These are phyloP conservation scores for Pelargonium hybrid DNA, from an alignment of 441 rosid species.

Conservation along the genomic window DNA sequence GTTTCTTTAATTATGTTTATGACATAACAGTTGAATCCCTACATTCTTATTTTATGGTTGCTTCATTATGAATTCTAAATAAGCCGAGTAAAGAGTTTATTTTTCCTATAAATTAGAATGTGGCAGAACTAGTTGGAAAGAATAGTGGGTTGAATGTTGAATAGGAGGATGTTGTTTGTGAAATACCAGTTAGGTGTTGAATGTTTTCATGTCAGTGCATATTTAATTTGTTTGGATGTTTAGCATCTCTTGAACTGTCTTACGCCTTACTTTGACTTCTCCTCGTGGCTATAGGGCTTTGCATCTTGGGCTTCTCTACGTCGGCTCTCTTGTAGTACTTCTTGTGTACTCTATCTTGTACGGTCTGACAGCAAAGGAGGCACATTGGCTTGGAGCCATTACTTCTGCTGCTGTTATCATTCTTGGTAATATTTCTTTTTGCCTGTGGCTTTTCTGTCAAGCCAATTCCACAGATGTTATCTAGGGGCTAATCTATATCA, in stretches of 20 bases:
- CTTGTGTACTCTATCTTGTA: slow-evolving; percentile 85
- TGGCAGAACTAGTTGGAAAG: background rate
- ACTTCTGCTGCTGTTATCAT: slow-evolving; percentile 94
- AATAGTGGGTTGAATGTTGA: background rate
- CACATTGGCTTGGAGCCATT: slow-evolving; percentile 95
- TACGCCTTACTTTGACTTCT: slow-evolving; percentile 15
- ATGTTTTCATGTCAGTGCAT: background rate
- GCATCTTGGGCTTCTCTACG: slow-evolving; percentile 91
- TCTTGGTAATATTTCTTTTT: slow-evolving; percentile 50
- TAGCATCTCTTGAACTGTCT: slow-evolving; percentile 9
- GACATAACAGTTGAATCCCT: background rate
- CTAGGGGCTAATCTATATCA: slow-evolving; percentile 18
- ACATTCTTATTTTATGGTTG: background rate
- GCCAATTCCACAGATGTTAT: slow-evolving; percentile 16
- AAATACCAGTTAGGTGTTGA: background rate
- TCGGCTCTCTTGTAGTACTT: slow-evolving; percentile 80
- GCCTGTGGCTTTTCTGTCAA: slow-evolving; percentile 10
- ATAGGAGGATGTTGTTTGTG: slow-evolving; percentile 3
- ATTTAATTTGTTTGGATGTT: slow-evolving; percentile 11
- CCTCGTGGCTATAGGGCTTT: slow-evolving; percentile 59
- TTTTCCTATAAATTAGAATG: background rate
- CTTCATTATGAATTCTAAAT: background rate
- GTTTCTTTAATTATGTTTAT: background rate
- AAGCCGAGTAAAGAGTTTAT: background rate
- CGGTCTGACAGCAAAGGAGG: slow-evolving; percentile 91